Base-by-base conservation (phyloP, 768 basidiomycete genomes). In the Cyclocybe aegerita region DNA sequence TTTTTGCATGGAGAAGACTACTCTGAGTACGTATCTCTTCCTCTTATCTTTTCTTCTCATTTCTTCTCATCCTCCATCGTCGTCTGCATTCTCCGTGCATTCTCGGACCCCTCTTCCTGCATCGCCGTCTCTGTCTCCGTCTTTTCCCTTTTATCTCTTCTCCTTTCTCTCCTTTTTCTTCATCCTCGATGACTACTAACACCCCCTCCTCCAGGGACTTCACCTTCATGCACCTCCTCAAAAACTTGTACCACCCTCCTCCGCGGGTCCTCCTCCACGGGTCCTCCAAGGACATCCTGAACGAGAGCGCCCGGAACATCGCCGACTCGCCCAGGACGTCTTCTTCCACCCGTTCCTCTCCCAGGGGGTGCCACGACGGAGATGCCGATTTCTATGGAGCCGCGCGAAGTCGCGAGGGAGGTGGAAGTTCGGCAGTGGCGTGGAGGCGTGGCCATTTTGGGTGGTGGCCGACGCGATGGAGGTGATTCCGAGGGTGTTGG, bases 191-290 rank as follows among this genome's bases (percentile, higher is more conserved):
- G 7, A 12, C 8, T 9, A 17, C 30, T 29, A 30, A 43, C 39
- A 5, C 10, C 16, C 16, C 29, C 10, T 2, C 17, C 6, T 16
- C 8, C 60, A 92, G 93, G 67, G 98, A 98, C 76, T 99, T 98
- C 69, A 88, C 95, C 30, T 98, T 98, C 84, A 64, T 99, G 96
- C 74, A 71, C 73, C 34, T 75, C 79, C 10, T 97, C 97, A 4
- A 96, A 97, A 73, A 97, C 96, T 0, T 98, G 97, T 79, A 98
- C 96, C 9, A 93, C 98, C 70, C 83, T 99, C 42, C 88, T 99
- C 11, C 93, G 96, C n/a, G n/a, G n/a, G n/a, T 23, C 23, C 23
- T 23, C 23, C 23, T 23, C 23, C 23, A 23, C 37, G 95, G 97
- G 1, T 96, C 97, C 0, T 96, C 93, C 2, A 99, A 98, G 69